Base-by-base conservation (phyloP, 108 stramenopile species). In the Skeletonema marinoi region DNA sequence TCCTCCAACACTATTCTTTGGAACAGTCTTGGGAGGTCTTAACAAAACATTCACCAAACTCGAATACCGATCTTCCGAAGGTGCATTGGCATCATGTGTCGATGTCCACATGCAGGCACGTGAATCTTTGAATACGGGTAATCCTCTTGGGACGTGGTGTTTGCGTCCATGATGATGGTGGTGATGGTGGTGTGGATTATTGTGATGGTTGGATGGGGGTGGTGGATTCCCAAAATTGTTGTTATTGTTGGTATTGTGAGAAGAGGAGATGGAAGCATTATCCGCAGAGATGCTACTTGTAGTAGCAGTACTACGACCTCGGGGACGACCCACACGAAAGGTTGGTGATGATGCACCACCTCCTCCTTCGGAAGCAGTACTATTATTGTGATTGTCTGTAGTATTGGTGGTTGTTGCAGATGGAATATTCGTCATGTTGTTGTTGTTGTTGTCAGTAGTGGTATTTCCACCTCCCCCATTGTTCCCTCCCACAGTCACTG, bases 81-180 rank as follows among this genome's bases (percentile, higher is more conserved):
- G 93, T 30, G 81, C 72, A 68, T 94, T 94, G 51, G 93, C 93
- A 33, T 90, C 92, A 70, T 93, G 89, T 14, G 90, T 87, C 0
- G 88, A 87, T 14, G 90, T 91, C 92, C 92, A 93, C 88, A 89
- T 90, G 54, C 85, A 89, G 5, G 80, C 69, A 64, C 86, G 38
- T 4, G 92, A 75, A 51, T 93, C 89, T 44, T 77, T 77, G 68
- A 93, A 91, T 51, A 79, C 81, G 2, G 92, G 92, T 41, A 93
- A 60, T 36, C 80, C 84, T 4, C 64, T 75, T 30, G 90, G 90
- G 30, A 69, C 44, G 68, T 91, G 90, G 48, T 65, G 50, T 48
- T 74, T 68, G 5, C 33, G 65, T 11, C 33, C 30, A 39, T 65
- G 60, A 31, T 65, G 69, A 65, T n/a, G 62, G 9, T 65, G 38